Evolutionary conservation across 805 yeast species (phyloP), one percentile per base, ranked within the genome.

Genomic region (Saturnispora kantuleensis): DNA sequence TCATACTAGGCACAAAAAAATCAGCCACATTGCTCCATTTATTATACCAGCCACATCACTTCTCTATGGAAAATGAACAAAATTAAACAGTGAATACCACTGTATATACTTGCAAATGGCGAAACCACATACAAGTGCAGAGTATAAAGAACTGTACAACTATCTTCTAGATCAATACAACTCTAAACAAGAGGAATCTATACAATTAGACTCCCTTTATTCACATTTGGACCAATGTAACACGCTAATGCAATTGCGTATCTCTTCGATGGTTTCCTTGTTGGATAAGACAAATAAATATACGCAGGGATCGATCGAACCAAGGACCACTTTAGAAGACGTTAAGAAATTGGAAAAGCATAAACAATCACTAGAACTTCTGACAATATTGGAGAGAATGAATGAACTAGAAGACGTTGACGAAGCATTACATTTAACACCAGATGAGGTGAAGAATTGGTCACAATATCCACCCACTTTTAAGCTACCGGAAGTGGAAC

Each of bases 161-260:
- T 7, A 21, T 15, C 12, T 13, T n/a, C n/a, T 5, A 11, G 9
- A 31, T 11, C 32, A 12, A 35, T 12, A 10, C 16, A 42, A 30
- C 31, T 42, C 4, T 40, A 42, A 13, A 13, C n/a, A 4, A 12
- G 31, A 37, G 13, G 18, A 5, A 31, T 18, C 13, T 31, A 42
- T 16, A 29, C 26, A 21, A 21, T 21, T 21, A 21, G 26, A 21
- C 26, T 21, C 26, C 8, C 26, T 21, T 21, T 21, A 21, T 21
- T 21, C 26, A 21, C 26, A 21, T 21, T 21, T 42, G 10, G 41
- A 36, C 5, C 45, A 42, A 26, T 31, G 45, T 30, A 31, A 10
- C 16, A 31, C 31, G 9, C 29, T 42, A 15, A 36, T 42, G 41
- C 45, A 37, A 32, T 9, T 42, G 15, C 36, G 45, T 37, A 37